Evolutionary conservation across 768 basidiomycete genomes (phyloP).

Genomic region (Sporobolomyces pararoseus): DNA sequence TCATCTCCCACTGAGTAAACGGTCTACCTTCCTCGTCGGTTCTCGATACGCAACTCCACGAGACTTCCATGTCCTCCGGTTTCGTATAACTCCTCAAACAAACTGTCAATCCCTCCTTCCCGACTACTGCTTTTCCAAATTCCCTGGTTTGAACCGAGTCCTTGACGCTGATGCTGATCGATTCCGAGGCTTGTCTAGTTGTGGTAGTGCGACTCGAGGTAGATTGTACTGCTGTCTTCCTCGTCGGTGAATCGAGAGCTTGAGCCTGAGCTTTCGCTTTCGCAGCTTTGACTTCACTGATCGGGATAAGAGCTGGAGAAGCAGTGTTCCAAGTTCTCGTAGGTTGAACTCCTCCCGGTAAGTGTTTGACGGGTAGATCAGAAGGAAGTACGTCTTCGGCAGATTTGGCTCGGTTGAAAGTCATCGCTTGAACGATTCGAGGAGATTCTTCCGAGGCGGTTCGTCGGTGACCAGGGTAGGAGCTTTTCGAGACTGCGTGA

Average conservation of each 20-base stretch:
- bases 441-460: constrained; percentile 26
- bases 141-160: not conserved
- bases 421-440: constrained; percentile 12
- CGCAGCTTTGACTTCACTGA: constrained; percentile 17
- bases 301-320: constrained; percentile 15
- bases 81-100: constrained; percentile 24
- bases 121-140: not conserved
- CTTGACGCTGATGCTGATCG: constrained; percentile 31
- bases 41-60: constrained; percentile 9
- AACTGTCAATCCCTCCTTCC: constrained; percentile 11
- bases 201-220: not conserved
- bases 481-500: not conserved
- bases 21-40: constrained; percentile 9
- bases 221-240: too few species aligned
- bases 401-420: not conserved
- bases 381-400: constrained; percentile 4
- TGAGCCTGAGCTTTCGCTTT: constrained; percentile 8
- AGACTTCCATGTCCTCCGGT: constrained; percentile 32
- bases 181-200: not conserved
- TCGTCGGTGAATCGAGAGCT: not conserved
- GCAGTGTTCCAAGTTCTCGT: constrained; percentile 11
- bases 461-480: constrained; percentile 12
- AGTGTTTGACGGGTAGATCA: not conserved
- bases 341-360: not conserved
- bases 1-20: constrained; percentile 31